Evolutionary conservation across 2,329 filamentous ascomycete species (phyloP).

Genomic region (Cadophora gregata): DNA sequence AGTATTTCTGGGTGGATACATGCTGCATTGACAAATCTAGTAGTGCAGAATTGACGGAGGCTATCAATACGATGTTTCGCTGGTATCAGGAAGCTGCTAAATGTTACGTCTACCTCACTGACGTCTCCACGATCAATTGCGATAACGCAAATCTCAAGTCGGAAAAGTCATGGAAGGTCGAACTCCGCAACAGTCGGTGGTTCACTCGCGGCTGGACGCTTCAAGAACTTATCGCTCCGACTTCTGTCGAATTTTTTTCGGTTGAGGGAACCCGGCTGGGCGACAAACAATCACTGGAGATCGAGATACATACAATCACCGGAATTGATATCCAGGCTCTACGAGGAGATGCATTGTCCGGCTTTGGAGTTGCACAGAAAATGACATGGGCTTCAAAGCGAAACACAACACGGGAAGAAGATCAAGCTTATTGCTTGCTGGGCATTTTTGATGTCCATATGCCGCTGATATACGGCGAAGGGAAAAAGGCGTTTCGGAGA

Average conservation of each 20-base stretch:
- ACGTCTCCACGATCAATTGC: not conserved
- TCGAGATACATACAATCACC: not conserved
- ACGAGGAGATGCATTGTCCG: not conserved
- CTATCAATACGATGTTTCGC: conserved; percentile 3
- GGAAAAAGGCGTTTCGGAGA: not conserved
- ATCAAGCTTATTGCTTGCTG: not conserved
- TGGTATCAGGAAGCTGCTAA: not conserved
- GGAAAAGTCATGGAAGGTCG: not conserved
- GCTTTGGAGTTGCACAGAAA: not conserved
- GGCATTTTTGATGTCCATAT: not conserved
- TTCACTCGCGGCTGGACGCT: not conserved
- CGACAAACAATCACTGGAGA: not conserved
- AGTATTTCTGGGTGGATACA: not conserved
- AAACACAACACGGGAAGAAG: not conserved
- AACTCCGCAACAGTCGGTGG: not conserved
- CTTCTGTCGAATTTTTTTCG: not conserved
- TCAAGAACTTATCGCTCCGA: not conserved
- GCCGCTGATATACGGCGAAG: not conserved
- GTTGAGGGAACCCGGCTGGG: not conserved
- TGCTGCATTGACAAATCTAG: not conserved
- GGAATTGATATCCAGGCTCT: not conserved
- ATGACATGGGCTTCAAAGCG: not conserved
- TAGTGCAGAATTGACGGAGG: not conserved
- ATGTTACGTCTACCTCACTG: not conserved
- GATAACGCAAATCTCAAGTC: not conserved